Percentiles rank a stretch among this genome's conserved stretches.
Evolutionary conservation across 495 filamentous ascomycete species (phyloP).

Genomic region (Pseudotulostoma volvatum): DNA sequence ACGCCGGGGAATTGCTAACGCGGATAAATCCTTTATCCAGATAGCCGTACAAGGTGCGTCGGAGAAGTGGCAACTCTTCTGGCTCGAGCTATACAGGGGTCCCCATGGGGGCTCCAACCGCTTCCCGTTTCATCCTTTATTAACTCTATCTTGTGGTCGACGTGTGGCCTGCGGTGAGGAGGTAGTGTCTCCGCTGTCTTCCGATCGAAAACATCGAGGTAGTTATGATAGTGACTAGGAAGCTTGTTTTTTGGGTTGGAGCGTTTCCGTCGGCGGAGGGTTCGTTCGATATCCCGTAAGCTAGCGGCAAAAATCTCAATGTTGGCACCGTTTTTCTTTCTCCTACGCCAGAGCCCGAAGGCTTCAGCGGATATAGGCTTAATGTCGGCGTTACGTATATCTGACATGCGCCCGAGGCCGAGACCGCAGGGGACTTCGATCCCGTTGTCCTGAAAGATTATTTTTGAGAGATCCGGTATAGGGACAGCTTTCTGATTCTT

Average conservation of each 20-base stretch:
- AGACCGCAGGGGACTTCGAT: not conserved
- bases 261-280: not conserved
- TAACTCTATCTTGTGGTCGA: not conserved
- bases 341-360: not conserved
- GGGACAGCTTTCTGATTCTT: not conserved
- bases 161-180: not conserved
- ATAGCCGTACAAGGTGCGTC: not conserved
- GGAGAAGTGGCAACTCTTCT: not conserved
- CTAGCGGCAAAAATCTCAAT: not conserved
- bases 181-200: not conserved
- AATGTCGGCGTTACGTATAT: not conserved
- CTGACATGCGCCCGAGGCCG: not conserved
- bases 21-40: not conserved
- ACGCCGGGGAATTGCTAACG: slow-evolving; percentile 5
- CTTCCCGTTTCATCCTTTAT: not conserved
- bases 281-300: not conserved
- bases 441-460: not conserved
- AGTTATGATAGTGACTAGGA: not conserved
- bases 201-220: not conserved
- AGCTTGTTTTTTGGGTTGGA: not conserved
- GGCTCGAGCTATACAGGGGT: not conserved
- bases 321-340: not conserved
- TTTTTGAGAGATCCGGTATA: not conserved
- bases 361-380: not conserved
- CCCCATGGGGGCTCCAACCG: not conserved